A percentile compares a stretch with the other conserved stretches of the same genome.
Evolutionary conservation across 2,329 filamentous ascomycete species (phyloP).

Genomic region (Lecanoromycetidae sp.): DNA sequence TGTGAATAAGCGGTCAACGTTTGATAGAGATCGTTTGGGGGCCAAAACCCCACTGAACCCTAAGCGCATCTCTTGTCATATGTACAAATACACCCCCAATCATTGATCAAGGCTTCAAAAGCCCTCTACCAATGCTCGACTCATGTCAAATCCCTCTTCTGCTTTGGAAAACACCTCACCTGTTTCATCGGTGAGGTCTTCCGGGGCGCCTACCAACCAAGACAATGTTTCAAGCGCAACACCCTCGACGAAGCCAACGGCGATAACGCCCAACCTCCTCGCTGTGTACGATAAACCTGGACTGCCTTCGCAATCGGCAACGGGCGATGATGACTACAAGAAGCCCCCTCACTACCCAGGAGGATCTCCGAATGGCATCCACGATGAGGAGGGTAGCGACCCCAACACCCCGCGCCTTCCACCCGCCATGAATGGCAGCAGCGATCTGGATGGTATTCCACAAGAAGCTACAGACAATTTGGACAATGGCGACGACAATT

Average conservation of each 20-base stretch:
- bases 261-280: slow-evolving; percentile 10
- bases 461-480: neutral
- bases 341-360: neutral
- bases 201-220: slow-evolving; percentile 14
- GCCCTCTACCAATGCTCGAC: slow-evolving; percentile 37
- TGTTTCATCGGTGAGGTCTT: slow-evolving; percentile 35
- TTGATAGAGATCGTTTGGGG: slow-evolving; percentile 2
- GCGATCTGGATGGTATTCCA: slow-evolving; percentile 24
- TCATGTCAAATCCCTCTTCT: slow-evolving; percentile 39
- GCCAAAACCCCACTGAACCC: neutral
- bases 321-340: neutral
- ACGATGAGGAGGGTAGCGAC: slow-evolving; percentile 30
- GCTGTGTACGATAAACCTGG: slow-evolving; percentile 15
- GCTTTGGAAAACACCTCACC: slow-evolving; percentile 31
- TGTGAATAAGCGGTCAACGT: slow-evolving; percentile 9
- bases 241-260: slow-evolving; percentile 13
- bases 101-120: slow-evolving; percentile 9
- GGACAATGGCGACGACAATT: too few species aligned
- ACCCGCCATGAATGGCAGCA: slow-evolving; percentile 24
- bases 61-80: slow-evolving; percentile 7
- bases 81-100: neutral
- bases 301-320: slow-evolving; percentile 5
- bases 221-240: slow-evolving; percentile 12
- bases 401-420: slow-evolving; percentile 28
- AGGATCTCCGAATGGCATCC: neutral